phyloP scores from a whole-genome alignment of 1,284 basidiomycete species.

The Takashimella koratensis region DNA sequence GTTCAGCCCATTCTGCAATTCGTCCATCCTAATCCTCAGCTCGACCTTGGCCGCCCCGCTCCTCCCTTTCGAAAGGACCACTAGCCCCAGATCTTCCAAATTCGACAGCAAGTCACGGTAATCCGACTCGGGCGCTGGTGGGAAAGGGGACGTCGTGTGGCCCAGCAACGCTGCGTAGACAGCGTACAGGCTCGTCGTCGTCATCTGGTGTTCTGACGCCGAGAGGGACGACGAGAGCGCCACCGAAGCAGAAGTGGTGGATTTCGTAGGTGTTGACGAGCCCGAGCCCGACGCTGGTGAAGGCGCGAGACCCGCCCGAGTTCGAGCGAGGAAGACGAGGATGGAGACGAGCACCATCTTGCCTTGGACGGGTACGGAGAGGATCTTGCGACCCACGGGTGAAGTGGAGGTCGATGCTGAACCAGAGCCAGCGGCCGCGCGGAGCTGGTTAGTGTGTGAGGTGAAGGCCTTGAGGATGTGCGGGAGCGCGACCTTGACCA shows the following conservation, averaged over 20 bases:
- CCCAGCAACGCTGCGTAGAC: constrained; percentile 42
- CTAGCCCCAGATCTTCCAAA: constrained; percentile 44
- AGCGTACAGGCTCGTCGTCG: constrained; percentile 36
- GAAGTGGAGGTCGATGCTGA: constrained; percentile 12
- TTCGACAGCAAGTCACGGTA: constrained; percentile 47
- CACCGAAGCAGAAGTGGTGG: constrained; percentile 18
- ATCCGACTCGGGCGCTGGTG: constrained; percentile 45
- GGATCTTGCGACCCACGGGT: constrained; percentile 37
- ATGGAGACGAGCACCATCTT: constrained; percentile 47
- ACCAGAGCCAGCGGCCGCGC: constrained; percentile 38
- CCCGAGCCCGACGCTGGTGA: constrained; percentile 21
- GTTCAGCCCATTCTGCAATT: constrained; percentile 33
- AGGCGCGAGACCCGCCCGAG: constrained; percentile 31
- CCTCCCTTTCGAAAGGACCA: constrained; percentile 17
- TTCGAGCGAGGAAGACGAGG: constrained; percentile 34
- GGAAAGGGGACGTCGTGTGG: constrained; percentile 36
- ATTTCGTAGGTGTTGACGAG: constrained; percentile 15
- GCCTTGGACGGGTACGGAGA: constrained; percentile 45
- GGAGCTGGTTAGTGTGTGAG: constrained; percentile 40
- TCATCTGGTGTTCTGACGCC: constrained; percentile 14
- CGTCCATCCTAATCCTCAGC: constrained; percentile 38
- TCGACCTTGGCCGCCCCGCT: constrained; percentile 23
- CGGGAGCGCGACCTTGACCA: constrained; percentile 39
- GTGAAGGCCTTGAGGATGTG: constrained; percentile 45
- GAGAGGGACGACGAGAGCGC: constrained; percentile 14